A percentile compares a stretch with the other conserved stretches of the same genome.
phyloP scores from a whole-genome alignment of 1,284 basidiomycete genomes.

The Phellopilus nigrolimitatus region DNA sequence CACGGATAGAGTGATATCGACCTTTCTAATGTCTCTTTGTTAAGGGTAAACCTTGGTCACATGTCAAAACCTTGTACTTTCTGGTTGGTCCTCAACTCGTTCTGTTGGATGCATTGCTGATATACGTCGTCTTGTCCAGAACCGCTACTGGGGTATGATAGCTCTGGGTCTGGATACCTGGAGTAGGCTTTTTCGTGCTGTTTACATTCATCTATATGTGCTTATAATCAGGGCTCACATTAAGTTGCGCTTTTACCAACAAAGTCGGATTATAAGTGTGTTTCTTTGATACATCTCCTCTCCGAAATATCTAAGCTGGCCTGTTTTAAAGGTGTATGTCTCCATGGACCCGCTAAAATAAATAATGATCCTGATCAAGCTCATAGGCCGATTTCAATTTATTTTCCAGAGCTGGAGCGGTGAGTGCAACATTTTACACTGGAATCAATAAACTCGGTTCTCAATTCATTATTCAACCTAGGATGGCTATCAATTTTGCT shows the following conservation, averaged over 20 bases:
- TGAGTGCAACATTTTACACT: neutral
- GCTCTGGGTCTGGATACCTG: constrained; percentile 1
- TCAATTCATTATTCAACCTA: neutral
- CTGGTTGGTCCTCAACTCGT: neutral
- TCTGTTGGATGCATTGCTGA: neutral
- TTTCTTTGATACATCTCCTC: neutral
- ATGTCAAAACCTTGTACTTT: neutral
- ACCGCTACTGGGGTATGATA: constrained; percentile 6
- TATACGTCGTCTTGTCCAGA: neutral
- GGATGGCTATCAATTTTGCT: neutral
- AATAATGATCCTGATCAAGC: neutral
- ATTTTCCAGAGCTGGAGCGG: constrained; percentile 12
- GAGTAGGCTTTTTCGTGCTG: neutral
- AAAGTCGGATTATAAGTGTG: neutral
- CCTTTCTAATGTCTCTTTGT: neutral
- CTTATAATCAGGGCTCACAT: neutral
- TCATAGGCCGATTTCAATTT: constrained; percentile 3
- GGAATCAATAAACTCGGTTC: neutral
- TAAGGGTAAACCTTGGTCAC: constrained; percentile 6
- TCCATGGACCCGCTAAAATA: neutral
- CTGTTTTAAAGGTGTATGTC: neutral
- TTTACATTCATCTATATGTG: neutral
- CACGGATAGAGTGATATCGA: neutral
- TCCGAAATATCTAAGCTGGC: neutral
- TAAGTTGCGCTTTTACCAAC: neutral